These are phyloP conservation scores for Pseudogymnoascus sp. DNA, from an alignment of 2,329 filamentous ascomycete genomes.

Conservation along the genomic window DNA sequence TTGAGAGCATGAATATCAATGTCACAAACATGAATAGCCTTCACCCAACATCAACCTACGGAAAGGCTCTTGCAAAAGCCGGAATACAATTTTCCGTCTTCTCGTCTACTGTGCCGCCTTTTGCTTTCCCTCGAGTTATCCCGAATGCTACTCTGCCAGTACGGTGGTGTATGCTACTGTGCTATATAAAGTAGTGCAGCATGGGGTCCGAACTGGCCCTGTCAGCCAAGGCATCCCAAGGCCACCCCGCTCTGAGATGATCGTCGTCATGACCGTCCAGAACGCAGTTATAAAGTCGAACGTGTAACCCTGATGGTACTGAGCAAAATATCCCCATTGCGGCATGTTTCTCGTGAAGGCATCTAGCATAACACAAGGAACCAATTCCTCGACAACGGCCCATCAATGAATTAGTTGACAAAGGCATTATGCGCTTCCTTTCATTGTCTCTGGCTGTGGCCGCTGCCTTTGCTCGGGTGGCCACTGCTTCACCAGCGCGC, in stretches of 20 bases:
- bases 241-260: not conserved
- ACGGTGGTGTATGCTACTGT: not conserved
- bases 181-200: not conserved
- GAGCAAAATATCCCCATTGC: not conserved
- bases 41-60: not conserved
- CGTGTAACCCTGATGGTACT: not conserved
- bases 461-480: not conserved
- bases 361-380: not conserved
- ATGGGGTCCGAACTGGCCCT: not conserved
- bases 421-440: not conserved
- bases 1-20: not conserved
- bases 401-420: not conserved
- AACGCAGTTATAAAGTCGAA: not conserved
- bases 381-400: not conserved
- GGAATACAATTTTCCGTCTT: not conserved
- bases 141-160: not conserved
- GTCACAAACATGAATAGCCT: not conserved
- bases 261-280: not conserved
- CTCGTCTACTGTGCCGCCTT: not conserved
- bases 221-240: not conserved
- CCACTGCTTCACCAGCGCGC: not conserved
- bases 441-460: not conserved
- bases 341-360: not conserved
- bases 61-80: not conserved
- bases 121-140: not conserved